These are phyloP conservation scores for Panicum virgatum DNA, from an alignment of 202 grass and related monocot species.

Conservation along the genomic window DNA sequence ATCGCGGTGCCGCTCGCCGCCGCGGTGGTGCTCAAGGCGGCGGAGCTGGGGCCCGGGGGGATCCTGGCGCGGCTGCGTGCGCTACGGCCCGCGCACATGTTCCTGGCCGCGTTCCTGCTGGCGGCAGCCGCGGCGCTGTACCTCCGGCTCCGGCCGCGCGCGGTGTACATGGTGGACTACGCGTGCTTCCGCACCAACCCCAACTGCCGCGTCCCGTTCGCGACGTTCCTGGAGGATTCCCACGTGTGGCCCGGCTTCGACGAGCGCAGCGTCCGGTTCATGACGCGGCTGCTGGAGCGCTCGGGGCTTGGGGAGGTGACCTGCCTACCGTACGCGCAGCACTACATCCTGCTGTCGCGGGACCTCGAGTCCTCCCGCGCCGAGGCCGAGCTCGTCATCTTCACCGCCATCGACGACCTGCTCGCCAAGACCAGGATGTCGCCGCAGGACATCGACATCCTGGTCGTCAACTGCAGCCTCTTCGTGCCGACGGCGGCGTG, in stretches of 20 bases:
- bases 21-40: conserved; percentile 33
- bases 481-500: conserved; percentile 81
- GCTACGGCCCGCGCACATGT: conserved; percentile 41
- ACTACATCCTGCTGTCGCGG: conserved; percentile 71
- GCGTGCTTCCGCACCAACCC: conserved; percentile 70
- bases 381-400: conserved; percentile 58
- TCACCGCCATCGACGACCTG: conserved; percentile 65
- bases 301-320: conserved; percentile 76
- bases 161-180: conserved; percentile 86
- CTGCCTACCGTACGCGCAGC: conserved; percentile 68
- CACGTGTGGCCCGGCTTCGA: conserved; percentile 68
- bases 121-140: conserved; percentile 42
- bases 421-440: conserved; percentile 52
- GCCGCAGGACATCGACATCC: conserved; percentile 70
- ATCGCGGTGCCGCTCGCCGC: conserved; percentile 44
- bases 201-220: conserved; percentile 76
- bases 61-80: conserved; percentile 18
- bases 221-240: conserved; percentile 78
- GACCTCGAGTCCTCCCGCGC: conserved; percentile 64
- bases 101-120: conserved; percentile 45
- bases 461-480: conserved; percentile 93
- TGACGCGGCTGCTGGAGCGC: conserved; percentile 48
- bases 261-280: conserved; percentile 78
- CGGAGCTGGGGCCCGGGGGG: conserved; percentile 47
- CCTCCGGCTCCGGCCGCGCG: conserved; percentile 60